phyloP scores from a whole-genome alignment of 225 moss, liverwort and hornwort genomes.

The Pseudisothecium myosuroides region DNA sequence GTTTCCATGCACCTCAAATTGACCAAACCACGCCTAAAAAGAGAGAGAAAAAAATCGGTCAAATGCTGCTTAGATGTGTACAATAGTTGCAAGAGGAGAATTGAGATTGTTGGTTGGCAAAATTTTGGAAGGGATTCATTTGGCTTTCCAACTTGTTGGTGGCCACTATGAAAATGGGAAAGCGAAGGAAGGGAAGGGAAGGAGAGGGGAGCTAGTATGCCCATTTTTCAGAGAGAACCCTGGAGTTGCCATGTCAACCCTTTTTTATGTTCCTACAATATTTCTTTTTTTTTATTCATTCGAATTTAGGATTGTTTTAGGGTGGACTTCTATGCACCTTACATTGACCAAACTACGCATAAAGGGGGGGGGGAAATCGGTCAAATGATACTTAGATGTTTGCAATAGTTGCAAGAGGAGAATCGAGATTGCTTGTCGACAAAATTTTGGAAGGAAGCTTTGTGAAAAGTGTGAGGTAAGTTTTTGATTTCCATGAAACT shows the following conservation, averaged over 20 bases:
- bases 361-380: too few species aligned
- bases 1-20: background rate
- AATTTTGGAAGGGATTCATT: background rate
- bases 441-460: too few species aligned
- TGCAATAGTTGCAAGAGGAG: background rate
- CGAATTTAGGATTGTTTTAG: background rate
- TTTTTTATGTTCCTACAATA: background rate
- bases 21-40: fast-evolving
- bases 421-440: fast-evolving
- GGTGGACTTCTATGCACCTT: background rate
- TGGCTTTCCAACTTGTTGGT: background rate
- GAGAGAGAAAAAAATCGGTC: fast-evolving
- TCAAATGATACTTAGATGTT: background rate
- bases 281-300: background rate
- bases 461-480: background rate
- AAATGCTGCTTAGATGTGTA: background rate
- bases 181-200: too few species aligned
- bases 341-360: fast-evolving
- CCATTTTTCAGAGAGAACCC: background rate
- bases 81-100: too few species aligned
- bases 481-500: fast-evolving
- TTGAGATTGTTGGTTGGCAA: too few species aligned
- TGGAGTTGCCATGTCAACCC: background rate
- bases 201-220: background rate
- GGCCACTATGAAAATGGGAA: background rate